These are phyloP conservation scores for Knoxia roxburghii DNA, from an alignment of 257 asterid species.

Conservation along the genomic window DNA sequence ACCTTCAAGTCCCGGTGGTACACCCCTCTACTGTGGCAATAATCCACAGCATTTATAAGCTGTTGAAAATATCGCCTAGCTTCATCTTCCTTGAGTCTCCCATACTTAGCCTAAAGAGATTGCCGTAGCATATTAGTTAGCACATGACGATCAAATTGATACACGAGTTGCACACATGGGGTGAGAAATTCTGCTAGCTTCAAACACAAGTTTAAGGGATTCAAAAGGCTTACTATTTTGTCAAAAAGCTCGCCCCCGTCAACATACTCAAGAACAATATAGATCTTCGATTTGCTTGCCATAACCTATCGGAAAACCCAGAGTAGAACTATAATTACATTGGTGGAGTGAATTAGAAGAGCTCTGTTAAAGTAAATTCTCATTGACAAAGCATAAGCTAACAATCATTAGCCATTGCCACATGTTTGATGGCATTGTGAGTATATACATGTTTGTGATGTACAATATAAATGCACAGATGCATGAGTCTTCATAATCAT, in stretches of 20 bases:
- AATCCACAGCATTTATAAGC: conserved; percentile 80
- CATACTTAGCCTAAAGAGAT: conserved; percentile 70
- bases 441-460: neutral
- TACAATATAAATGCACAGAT: neutral
- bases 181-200: neutral
- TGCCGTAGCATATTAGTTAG: too few species aligned
- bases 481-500: neutral
- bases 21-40: conserved; percentile 86
- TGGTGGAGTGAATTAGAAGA: neutral
- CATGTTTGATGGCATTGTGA: neutral
- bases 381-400: neutral
- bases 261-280: conserved; percentile 71
- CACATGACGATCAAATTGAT: too few species aligned
- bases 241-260: conserved; percentile 87
- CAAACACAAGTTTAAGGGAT: conserved; percentile 1
- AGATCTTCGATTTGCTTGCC: conserved; percentile 83
- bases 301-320: conserved; percentile 42
- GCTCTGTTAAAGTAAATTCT: neutral
- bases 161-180: neutral
- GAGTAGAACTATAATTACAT: neutral
- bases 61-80: conserved; percentile 77
- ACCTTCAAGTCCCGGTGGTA: conserved; percentile 88
- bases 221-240: conserved; percentile 50
- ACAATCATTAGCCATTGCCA: neutral
- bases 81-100: conserved; percentile 61